Conservation (phyloP, 345 rosid genomes). For the Viola odorata region DNA sequence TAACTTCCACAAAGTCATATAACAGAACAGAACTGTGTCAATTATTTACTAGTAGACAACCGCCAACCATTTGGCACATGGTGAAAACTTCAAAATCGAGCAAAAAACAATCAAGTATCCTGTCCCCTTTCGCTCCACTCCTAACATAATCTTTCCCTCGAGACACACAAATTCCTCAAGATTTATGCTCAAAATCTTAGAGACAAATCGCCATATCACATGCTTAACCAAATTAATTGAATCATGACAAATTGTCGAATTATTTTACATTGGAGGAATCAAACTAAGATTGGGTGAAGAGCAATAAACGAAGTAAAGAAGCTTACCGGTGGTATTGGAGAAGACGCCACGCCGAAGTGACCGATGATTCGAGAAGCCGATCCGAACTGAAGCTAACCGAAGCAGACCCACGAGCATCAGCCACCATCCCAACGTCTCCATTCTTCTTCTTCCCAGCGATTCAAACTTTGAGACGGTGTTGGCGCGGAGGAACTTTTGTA, state of each 20-base stretch:
- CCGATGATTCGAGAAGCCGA: conserved; percentile 55
- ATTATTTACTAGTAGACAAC: no score
- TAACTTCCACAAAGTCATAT: no score
- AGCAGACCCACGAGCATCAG: background rate
- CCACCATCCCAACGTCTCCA: conserved; percentile 69
- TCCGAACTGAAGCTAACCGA: background rate
- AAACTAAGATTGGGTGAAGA: no score
- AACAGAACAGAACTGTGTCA: no score
- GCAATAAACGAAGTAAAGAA: background rate
- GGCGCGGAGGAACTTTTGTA: no score
- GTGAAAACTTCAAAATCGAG: background rate
- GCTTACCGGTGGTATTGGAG: conserved; percentile 63
- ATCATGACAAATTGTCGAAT: no score
- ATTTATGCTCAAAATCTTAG: background rate
- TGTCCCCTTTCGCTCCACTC: background rate
- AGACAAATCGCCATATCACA: conserved; percentile 5
- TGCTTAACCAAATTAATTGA: no score
- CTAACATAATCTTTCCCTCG: background rate
- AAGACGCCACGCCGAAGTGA: conserved; percentile 87
- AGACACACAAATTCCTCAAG: background rate
- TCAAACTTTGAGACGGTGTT: no score
- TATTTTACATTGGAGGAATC: no score
- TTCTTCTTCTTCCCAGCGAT: conserved; percentile 14
- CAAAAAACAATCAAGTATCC: background rate
- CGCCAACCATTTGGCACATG: no score